Evolutionary conservation across 352 stramenopile species (phyloP).

Genomic region (Phytopythium boreale): DNA sequence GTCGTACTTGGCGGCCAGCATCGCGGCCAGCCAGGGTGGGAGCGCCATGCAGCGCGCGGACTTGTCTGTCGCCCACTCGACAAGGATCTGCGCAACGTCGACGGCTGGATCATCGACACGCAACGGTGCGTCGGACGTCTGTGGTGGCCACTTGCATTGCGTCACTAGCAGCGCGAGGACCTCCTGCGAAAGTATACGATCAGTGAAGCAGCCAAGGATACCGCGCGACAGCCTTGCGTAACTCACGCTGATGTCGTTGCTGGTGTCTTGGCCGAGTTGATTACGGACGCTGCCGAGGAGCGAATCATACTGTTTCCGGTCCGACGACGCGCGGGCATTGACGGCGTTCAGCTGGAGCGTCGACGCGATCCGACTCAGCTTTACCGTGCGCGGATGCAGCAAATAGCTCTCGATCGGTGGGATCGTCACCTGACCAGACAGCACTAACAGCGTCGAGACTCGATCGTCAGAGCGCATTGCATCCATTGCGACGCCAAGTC

Average conservation of each 20-base stretch:
- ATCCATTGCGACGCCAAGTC: background rate
- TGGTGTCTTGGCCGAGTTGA: constrained; percentile 18
- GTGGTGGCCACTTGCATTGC: constrained; percentile 29
- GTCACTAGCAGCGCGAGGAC: constrained; percentile 32
- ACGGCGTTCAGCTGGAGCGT: constrained; percentile 40
- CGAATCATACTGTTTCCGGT: constrained; percentile 17
- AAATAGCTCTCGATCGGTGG: constrained; percentile 33
- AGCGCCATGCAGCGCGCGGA: constrained; percentile 26
- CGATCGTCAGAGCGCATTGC: background rate
- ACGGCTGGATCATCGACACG: constrained; percentile 23
- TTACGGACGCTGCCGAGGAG: constrained; percentile 25
- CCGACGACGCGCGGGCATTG: constrained; percentile 21
- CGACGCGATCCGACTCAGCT: constrained; percentile 31
- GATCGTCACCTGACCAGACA: constrained; percentile 22
- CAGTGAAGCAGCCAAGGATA: background rate
- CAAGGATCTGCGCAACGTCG: constrained; percentile 25
- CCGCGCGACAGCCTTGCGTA: background rate
- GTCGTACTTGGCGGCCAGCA: constrained; percentile 19
- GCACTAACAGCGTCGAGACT: constrained; percentile 16
- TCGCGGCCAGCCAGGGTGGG: constrained; percentile 26
- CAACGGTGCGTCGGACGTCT: constrained; percentile 11
- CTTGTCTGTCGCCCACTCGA: constrained; percentile 21
- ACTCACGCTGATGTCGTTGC: constrained; percentile 25
- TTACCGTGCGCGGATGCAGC: constrained; percentile 33
- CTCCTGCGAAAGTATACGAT: constrained; percentile 19